Evolutionary conservation across 2,329 filamentous ascomycete genomes (phyloP), one percentile per base, ranked within the genome.

Genomic region (Niveomyces coronatus): DNA sequence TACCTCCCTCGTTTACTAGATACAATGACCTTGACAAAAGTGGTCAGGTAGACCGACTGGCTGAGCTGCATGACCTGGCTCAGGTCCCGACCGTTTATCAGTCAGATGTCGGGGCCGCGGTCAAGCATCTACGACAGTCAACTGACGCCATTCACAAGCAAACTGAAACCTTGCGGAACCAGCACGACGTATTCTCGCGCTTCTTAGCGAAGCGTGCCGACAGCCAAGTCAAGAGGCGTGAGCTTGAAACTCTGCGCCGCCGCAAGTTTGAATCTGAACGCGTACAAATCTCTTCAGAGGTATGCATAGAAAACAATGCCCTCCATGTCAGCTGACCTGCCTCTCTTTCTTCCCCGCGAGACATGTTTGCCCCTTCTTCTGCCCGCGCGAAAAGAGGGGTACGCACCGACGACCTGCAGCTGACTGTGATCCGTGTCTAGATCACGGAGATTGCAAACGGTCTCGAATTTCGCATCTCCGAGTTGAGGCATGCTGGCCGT

Each of bases 141-240:
- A 84, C 81, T 1, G 67, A 67, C 14, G 70, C 68, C 14, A 81
- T 85, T 19, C 66, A 72, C 44, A 71, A 71, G 54, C 80, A 85
- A 50, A 77, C 70, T 19, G 72, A 76, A 50, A 63, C 69, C 0
- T 53, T 85, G 14, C 68, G 69, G 40, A 64, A 70, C 35, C 80
- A 85, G 53, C 73, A 75, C 43, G 69, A 74, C 47, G 76, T 77
- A 9, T 54, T 84, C 37, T 65, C 66, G 23, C 46, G 62, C 62
- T 27, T 70, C 61, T 59, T 70, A 4, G 67, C 67, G 35, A 68
- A 53, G 32, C 48, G 54, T 9, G 47, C 46, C 7, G 56, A 60
- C 27, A 51, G 43, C 11, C 49, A 54, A 10, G 41, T 45, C 5
- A 51, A 52, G 16, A 48, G 60, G 2, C 49, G 44, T 11, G 47